Base-by-base conservation (phyloP, 2,329 filamentous ascomycete genomes). In the Alternaria sp. region DNA sequence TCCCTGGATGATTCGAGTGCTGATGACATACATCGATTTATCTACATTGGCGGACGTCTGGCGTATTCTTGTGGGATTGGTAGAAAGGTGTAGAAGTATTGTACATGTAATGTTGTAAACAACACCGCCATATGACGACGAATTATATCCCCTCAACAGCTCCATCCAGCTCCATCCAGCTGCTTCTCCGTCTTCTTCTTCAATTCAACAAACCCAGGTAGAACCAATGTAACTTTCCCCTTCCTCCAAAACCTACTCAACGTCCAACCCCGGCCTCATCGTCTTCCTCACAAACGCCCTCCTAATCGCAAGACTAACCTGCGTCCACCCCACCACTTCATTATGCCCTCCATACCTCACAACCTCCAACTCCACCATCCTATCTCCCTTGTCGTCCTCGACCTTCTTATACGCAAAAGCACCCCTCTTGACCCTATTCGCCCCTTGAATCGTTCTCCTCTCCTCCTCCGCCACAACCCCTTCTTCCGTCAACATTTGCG, bases 261-360 rank as follows among this genome's bases (percentile, higher is more conserved):
- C 72, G 67, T 75, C 73, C 58, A 76, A 61, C 28, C 74, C 73
- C 2, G 67, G 67, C 59, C 53, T 69, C 54, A 71, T 64, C 28
- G 62, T 70, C 67, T 60, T 68, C 61, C 88, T 85, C 62, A 86
- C 87, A 77, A 93, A 93, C 2, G 87, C 87, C 63, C 89, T 85
- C 82, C 90, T 85, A 1, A 92, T 84, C 3, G 90, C 90, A 43
- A 91, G 79, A 9, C 86, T 78, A 15, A 93, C 87, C 5, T 89
- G 85, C 1, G 89, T 85, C 73, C 87, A 91, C 7, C 87, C 87
- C 76, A 92, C 86, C 43, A 94, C 84, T 55, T 87, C 82, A 74
- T 93, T 93, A 75, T 94, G 92, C 6, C 82, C 82, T 12, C 83
- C 83, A 67, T 76, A 80, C 67, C 80, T 73, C 61, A 84, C 73